Evolutionary conservation across 2,329 filamentous ascomycete species (phyloP), one percentile per base, ranked within the genome.

Genomic region (Keithomyces neogunnii): DNA sequence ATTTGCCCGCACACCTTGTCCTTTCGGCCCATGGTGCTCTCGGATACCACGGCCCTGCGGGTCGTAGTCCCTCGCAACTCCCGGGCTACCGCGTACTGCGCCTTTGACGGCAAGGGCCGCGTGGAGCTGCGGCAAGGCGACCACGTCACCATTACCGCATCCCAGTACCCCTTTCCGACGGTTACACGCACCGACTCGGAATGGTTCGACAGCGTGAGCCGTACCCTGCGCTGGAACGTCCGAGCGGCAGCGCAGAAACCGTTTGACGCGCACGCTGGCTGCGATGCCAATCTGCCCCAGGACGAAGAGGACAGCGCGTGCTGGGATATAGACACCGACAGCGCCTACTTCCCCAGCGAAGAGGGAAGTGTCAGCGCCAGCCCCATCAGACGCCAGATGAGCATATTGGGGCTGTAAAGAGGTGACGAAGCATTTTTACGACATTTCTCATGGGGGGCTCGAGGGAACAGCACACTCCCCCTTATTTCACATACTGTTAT

Each of bases 1-100:
- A 97, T 99, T 68, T 99, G 93, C 70, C 93, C 93, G 7, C 93
- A 99, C 66, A 97, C 92, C 0, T 78, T 99, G 13, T 96, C 89
- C 11, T 99, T 99, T 81, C 84, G 93, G 8, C 93, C 93, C 35
- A 97, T 99, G 93, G 88, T 99, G 6, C 82, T 99, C 47, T 95
- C 90, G 47, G 93, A 99, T 71, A 93, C 88, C 51, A 89, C 96
- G 77, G 84, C 91, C 13, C 81, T 99, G 54, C 89, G 91, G 48
- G 88, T 99, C 49, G 86, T 87, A 4, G 85, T 99, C 10, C 93
- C 93, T 0, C 78, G 80, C 56, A 84, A 85, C 62, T 95, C 89
- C 39, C 87, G 93, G 45, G 92, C 91, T 13, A 96, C 90, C 0
- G 93, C 93, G 1, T 96, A 96, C 75, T 96, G 92, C 66, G 89